These are phyloP conservation scores for Phytopythium montanum DNA, from an alignment of 352 stramenopile genomes.

Conservation along the genomic window DNA sequence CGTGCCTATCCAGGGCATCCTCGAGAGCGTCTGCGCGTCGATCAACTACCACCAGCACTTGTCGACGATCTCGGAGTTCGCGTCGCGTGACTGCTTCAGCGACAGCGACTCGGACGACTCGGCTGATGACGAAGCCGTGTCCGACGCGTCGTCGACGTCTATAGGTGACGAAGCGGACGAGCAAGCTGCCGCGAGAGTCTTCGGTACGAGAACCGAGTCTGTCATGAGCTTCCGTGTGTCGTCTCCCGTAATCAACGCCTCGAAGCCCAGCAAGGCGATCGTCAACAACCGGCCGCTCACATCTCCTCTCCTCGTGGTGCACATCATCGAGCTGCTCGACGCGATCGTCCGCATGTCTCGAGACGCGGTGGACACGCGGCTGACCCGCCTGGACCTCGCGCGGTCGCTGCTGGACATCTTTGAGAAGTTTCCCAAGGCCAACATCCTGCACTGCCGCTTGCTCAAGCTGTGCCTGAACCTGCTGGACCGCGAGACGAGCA, in stretches of 20 bases:
- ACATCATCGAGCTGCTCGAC: slow-evolving; percentile 66
- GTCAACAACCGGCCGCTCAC: slow-evolving; percentile 61
- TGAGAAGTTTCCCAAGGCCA: slow-evolving; percentile 64
- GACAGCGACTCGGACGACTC: slow-evolving; percentile 66
- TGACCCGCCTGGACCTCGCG: slow-evolving; percentile 51
- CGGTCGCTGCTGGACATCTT: slow-evolving; percentile 69
- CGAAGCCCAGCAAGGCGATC: slow-evolving; percentile 38
- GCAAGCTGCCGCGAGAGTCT: neutral
- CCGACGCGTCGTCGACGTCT: slow-evolving; percentile 1
- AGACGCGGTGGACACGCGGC: slow-evolving; percentile 48
- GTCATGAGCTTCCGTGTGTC: slow-evolving; percentile 13
- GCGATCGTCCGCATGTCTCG: slow-evolving; percentile 56
- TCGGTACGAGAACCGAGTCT: neutral
- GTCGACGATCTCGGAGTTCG: slow-evolving; percentile 69
- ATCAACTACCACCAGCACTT: slow-evolving; percentile 82
- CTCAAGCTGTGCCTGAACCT: slow-evolving; percentile 70
- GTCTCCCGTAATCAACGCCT: neutral
- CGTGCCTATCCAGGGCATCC: slow-evolving; percentile 38
- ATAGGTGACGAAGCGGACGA: slow-evolving; percentile 1
- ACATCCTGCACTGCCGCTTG: slow-evolving; percentile 67
- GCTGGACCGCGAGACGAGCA: slow-evolving; percentile 55
- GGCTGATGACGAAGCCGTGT: slow-evolving; percentile 27
- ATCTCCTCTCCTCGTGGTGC: slow-evolving; percentile 56
- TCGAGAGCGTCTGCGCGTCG: slow-evolving; percentile 54
- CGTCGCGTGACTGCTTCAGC: slow-evolving; percentile 69